Conservation (phyloP, 805 yeast genomes). For the Yarrowia sp. region DNA sequence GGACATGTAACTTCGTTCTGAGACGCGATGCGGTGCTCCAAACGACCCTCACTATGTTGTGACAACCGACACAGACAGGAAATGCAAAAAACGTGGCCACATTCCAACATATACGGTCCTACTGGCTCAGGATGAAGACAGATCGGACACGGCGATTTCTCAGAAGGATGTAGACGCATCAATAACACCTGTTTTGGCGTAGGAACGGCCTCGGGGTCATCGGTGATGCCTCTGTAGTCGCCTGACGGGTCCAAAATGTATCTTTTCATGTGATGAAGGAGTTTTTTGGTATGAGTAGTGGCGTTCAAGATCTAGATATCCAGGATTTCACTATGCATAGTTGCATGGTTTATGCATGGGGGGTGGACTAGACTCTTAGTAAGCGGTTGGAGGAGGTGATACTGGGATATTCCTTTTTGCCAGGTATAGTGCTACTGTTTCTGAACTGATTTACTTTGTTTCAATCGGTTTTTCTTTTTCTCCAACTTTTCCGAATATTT, state of each 20-base stretch:
- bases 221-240: background rate
- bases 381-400: background rate
- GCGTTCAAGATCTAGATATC: background rate
- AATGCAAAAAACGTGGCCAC: slow-evolving; percentile 18
- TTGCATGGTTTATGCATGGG: background rate
- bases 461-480: background rate
- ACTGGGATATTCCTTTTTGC: too few species aligned
- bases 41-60: background rate
- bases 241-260: slow-evolving; percentile 14
- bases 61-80: slow-evolving; percentile 1
- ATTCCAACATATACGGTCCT: slow-evolving; percentile 20
- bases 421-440: too few species aligned
- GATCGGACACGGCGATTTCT: slow-evolving; percentile 9
- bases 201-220: background rate
- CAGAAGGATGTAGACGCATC: background rate
- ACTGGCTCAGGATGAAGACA: slow-evolving; percentile 17
- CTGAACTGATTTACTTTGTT: too few species aligned
- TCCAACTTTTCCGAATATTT: background rate
- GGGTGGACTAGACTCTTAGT: background rate
- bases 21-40: background rate
- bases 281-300: background rate
- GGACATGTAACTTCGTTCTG: slow-evolving; percentile 3
- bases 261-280: background rate
- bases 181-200: background rate
- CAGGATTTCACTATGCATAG: background rate